These are phyloP conservation scores for Talaromyces sp. DNA, from an alignment of 2,329 filamentous ascomycete species.

Conservation along the genomic window DNA sequence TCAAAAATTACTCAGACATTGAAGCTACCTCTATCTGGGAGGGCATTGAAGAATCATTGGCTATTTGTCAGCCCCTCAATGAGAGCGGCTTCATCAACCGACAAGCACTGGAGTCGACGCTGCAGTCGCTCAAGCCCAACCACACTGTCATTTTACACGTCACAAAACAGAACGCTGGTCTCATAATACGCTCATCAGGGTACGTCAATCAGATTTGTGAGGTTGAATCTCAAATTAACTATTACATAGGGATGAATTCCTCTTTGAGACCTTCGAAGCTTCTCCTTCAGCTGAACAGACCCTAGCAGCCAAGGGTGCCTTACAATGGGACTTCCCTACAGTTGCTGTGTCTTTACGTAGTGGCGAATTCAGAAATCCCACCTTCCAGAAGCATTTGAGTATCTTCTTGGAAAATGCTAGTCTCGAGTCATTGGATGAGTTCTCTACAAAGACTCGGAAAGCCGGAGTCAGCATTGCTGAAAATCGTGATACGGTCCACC, in stretches of 20 bases:
- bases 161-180: constrained; percentile 48
- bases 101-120: constrained; percentile 25
- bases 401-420: constrained; percentile 9
- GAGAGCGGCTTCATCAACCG: constrained; percentile 21
- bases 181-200: constrained; percentile 39
- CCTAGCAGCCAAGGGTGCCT: constrained; percentile 49
- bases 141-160: constrained; percentile 44
- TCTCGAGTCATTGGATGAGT: constrained; percentile 3
- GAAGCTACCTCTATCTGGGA: background rate
- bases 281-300: constrained; percentile 54
- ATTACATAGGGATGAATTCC: constrained; percentile 25
- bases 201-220: constrained; percentile 5
- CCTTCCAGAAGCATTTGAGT: background rate
- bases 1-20: too few relatives aligned
- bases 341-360: constrained; percentile 48
- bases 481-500: constrained; percentile 55
- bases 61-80: constrained; percentile 20
- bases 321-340: constrained; percentile 60
- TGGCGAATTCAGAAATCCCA: constrained; percentile 29
- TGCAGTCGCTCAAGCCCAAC: constrained; percentile 28
- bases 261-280: constrained; percentile 61
- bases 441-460: background rate
- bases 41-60: constrained; percentile 15
- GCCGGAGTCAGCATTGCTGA: constrained; percentile 43
- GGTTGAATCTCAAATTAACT: background rate